Evolutionary conservation across 306 rosid species (phyloP).

Genomic region (Castanopsis chinensis): DNA sequence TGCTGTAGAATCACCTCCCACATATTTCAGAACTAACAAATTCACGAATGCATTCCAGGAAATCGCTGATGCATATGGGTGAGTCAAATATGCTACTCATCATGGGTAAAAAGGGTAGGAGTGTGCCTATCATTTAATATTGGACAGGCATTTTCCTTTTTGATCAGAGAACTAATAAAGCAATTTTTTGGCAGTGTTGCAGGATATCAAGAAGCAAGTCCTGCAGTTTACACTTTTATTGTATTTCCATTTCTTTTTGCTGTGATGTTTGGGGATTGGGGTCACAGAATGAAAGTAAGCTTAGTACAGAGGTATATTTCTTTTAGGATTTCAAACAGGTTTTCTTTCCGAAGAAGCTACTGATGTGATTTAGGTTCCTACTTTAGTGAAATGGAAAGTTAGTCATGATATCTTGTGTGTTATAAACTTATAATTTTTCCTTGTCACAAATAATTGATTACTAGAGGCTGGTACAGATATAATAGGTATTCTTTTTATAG

Average conservation of each 20-base stretch:
- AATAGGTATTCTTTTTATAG: not conserved
- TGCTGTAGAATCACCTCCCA: slow-evolving; percentile 93
- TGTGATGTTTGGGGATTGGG: slow-evolving; percentile 99
- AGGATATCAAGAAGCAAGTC: slow-evolving; percentile 97
- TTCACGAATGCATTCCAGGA: slow-evolving; percentile 91
- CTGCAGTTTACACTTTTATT: slow-evolving; percentile 84
- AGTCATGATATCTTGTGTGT: not conserved
- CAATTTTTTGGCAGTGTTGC: slow-evolving; percentile 77
- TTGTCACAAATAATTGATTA: slow-evolving; percentile 8
- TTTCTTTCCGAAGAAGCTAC: slow-evolving; percentile 1
- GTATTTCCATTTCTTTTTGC: slow-evolving; percentile 97
- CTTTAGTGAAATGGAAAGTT: slow-evolving; percentile 2
- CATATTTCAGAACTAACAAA: slow-evolving; percentile 86
- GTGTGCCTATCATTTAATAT: slow-evolving; percentile 11
- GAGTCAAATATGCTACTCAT: slow-evolving; percentile 36
- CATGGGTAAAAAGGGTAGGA: not conserved
- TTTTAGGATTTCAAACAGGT: slow-evolving; percentile 9
- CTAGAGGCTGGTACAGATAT: not conserved
- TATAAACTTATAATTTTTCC: slow-evolving; percentile 24
- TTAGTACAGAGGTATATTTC: slow-evolving; percentile 63
- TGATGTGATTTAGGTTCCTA: slow-evolving; percentile 9
- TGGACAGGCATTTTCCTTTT: slow-evolving; percentile 15
- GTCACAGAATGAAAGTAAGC: slow-evolving; percentile 97
- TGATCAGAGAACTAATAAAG: slow-evolving; percentile 28
- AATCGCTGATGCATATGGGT: slow-evolving; percentile 99